Evolutionary conservation across 805 yeast species (phyloP).

Genomic region (Saturnispora quitensis): DNA sequence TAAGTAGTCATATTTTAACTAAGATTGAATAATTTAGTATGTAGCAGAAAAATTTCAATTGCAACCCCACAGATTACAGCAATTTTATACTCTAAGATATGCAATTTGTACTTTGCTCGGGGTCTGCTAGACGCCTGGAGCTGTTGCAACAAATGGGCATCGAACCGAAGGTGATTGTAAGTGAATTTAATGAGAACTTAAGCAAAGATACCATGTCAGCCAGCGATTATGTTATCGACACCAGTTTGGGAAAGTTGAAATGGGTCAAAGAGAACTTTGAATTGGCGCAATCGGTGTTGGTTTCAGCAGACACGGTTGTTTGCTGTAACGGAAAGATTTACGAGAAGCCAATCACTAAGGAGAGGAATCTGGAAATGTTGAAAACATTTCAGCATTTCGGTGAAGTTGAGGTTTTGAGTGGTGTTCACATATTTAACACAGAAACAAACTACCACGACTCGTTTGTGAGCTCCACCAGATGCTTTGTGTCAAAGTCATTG

Average conservation of each 20-base stretch:
- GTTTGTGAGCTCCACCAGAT: slow-evolving; percentile 17
- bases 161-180: slow-evolving; percentile 39
- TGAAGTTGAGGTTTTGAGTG: slow-evolving; percentile 44
- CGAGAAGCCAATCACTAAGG: slow-evolving; percentile 69
- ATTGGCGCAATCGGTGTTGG: slow-evolving; percentile 25
- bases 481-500: slow-evolving; percentile 34
- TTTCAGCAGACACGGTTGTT: slow-evolving; percentile 76
- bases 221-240: slow-evolving; percentile 50
- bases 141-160: slow-evolving; percentile 58
- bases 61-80: slow-evolving; percentile 26
- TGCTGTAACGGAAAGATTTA: slow-evolving; percentile 49
- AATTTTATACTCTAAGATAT: slow-evolving; percentile 12
- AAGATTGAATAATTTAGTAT: slow-evolving; percentile 3
- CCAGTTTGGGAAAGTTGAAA: slow-evolving; percentile 59
- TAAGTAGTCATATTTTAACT: not conserved
- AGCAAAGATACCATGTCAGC: slow-evolving; percentile 26
- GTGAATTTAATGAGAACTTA: slow-evolving; percentile 72
- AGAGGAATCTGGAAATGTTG: slow-evolving; percentile 42
- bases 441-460: slow-evolving; percentile 10
- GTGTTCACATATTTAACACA: slow-evolving; percentile 36
- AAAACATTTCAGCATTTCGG: slow-evolving; percentile 30
- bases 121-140: slow-evolving; percentile 73
- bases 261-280: slow-evolving; percentile 39
- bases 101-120: slow-evolving; percentile 62
- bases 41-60: not conserved